phyloP scores from a whole-genome alignment of 1,139 yeast species.

The Arxiozyma slooffiae region DNA sequence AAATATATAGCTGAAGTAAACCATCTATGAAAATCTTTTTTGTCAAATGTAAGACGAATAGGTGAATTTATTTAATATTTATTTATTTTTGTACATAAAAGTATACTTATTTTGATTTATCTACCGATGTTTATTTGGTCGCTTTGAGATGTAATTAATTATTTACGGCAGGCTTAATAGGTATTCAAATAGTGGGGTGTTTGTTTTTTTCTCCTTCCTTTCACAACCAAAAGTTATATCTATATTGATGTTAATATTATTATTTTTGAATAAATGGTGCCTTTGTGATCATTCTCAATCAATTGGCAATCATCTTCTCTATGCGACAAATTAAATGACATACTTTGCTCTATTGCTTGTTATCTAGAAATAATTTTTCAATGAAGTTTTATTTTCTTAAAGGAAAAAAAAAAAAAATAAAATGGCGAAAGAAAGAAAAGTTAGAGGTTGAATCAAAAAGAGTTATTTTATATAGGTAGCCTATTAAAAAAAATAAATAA shows the following conservation, averaged over 20 bases:
- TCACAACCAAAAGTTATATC: no score
- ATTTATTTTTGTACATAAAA: neutral
- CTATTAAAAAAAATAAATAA: no score
- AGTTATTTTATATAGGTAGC: no score
- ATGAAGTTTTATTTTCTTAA: neutral
- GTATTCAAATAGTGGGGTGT: neutral
- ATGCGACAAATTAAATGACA: neutral
- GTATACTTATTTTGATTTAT: no score
- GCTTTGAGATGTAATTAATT: neutral
- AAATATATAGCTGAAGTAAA: constrained; percentile 74
- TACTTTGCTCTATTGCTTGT: neutral
- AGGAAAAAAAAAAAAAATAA: neutral
- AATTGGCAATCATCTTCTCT: neutral
- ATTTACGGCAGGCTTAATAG: neutral
- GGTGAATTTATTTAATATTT: no score
- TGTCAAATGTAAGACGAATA: no score
- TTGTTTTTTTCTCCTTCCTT: neutral
- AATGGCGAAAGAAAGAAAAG: neutral
- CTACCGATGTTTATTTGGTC: neutral
- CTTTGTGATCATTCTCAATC: neutral
- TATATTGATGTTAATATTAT: no score
- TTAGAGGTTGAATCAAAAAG: neutral
- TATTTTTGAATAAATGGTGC: no score
- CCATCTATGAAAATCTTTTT: constrained; percentile 15
- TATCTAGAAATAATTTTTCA: neutral